A percentile compares a stretch with the other conserved stretches of the same genome.
Evolutionary conservation across 1,284 basidiomycete species (phyloP).

Genomic region (Fistulinella staudtii): DNA sequence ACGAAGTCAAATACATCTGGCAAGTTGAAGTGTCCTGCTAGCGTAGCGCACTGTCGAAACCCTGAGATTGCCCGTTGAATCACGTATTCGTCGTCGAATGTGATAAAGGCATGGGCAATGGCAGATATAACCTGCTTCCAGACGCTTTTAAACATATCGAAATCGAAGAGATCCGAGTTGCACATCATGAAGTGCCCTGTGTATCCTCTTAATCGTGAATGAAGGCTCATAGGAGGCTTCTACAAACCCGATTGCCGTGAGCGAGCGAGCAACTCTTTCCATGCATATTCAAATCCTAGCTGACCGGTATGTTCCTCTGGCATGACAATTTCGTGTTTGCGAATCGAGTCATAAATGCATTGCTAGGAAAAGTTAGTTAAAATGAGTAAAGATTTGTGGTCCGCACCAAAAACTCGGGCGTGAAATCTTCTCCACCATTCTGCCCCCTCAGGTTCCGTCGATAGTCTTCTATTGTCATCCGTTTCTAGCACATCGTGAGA

Average conservation of each 20-base stretch:
- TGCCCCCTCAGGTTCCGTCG: constrained; percentile 90
- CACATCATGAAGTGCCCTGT: constrained; percentile 76
- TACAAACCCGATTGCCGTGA: constrained; percentile 73
- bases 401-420: constrained; percentile 78
- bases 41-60: constrained; percentile 92
- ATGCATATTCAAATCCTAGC: constrained; percentile 97
- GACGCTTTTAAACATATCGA: constrained; percentile 86
- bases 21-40: constrained; percentile 85
- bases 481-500: constrained; percentile 57
- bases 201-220: constrained; percentile 4
- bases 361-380: constrained; percentile 45
- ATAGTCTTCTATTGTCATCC: constrained; percentile 97
- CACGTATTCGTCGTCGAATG: constrained; percentile 94
- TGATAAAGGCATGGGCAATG: constrained; percentile 91
- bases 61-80: constrained; percentile 94
- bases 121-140: constrained; percentile 93
- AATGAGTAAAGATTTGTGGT: constrained; percentile 1
- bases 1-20: constrained; percentile 98
- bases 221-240: neutral
- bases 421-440: constrained; percentile 85
- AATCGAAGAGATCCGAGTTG: constrained; percentile 80
- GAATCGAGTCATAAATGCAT: constrained; percentile 91
- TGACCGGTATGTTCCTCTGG: constrained; percentile 98
- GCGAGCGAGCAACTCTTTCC: constrained; percentile 91
- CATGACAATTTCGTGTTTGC: constrained; percentile 94